A percentile compares a stretch with the other conserved stretches of the same genome.
Evolutionary conservation across 2,329 filamentous ascomycete genomes (phyloP).

Genomic region (Cordyceps tenuipes): DNA sequence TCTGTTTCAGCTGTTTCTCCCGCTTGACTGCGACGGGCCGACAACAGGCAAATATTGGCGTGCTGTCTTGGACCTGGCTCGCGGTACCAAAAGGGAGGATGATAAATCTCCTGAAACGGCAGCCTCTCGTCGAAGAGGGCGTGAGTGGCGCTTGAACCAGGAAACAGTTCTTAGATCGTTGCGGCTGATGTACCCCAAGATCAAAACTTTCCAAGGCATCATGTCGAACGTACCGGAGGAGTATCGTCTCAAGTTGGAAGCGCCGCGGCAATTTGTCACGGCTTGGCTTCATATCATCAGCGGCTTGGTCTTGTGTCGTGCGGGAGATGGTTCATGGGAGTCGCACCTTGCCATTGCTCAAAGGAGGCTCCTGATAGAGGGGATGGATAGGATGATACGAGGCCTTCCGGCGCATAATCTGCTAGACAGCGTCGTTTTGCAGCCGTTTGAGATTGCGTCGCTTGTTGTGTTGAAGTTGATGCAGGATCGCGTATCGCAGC

Average conservation of each 20-base stretch:
- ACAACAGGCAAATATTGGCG: conserved; percentile 38
- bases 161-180: not conserved
- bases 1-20: conserved; percentile 36
- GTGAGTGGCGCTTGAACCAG: not conserved
- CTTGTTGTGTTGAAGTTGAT: conserved; percentile 32
- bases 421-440: conserved; percentile 28
- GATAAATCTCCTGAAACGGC: conserved; percentile 9
- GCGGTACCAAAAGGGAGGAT: conserved; percentile 16
- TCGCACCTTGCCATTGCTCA: conserved; percentile 23
- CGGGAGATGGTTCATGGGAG: conserved; percentile 18
- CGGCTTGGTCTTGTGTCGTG: conserved; percentile 24
- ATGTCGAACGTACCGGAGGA: conserved; percentile 20
- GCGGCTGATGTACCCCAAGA: conserved; percentile 13
- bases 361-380: conserved; percentile 23
- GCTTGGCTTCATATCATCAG: conserved; percentile 36
- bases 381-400: conserved; percentile 30
- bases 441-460: conserved; percentile 35
- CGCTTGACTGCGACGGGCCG: conserved; percentile 25
- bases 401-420: conserved; percentile 24
- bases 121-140: not conserved
- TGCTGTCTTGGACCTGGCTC: conserved; percentile 24
- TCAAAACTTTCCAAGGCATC: conserved; percentile 23
- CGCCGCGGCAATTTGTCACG: conserved; percentile 29
- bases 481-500: conserved; percentile 29
- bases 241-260: conserved; percentile 22